Evolutionary conservation across 768 basidiomycete species (phyloP).

Genomic region (Tricholoma sp.): DNA sequence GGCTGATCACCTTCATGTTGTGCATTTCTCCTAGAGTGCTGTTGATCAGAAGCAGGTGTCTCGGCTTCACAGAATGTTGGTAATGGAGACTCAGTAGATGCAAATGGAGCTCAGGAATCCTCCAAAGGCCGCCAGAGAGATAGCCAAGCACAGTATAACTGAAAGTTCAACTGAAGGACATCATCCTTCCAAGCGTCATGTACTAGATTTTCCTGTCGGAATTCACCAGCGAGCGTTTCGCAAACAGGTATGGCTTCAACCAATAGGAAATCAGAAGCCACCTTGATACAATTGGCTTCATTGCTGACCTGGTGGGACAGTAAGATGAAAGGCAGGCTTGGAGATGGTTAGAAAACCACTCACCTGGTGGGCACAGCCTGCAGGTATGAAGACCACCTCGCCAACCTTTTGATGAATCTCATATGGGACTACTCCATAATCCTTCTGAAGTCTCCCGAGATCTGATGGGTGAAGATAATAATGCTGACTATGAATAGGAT

Average conservation of each 20-base stretch:
- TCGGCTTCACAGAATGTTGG: too few species aligned
- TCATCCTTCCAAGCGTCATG: constrained; percentile 91
- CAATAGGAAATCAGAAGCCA: constrained; percentile 89
- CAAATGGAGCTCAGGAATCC: neutral
- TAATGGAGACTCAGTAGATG: too few species aligned
- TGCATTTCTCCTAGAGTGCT: neutral
- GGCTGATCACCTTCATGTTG: neutral
- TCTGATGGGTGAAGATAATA: constrained; percentile 66
- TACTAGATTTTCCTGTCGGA: constrained; percentile 79
- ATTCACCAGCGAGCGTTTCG: constrained; percentile 78
- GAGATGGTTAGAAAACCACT: constrained; percentile 21
- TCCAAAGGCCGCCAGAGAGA: neutral
- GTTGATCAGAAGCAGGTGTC: neutral
- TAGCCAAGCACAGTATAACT: neutral
- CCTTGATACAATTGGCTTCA: constrained; percentile 87
- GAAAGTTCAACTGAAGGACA: constrained; percentile 60
- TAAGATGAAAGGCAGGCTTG: neutral
- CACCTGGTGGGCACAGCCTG: constrained; percentile 84
- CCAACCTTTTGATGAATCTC: constrained; percentile 85
- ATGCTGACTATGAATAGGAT: constrained; percentile 87
- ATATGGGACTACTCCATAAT: constrained; percentile 68
- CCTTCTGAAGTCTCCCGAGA: constrained; percentile 57
- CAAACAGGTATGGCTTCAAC: constrained; percentile 86
- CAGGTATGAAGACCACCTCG: constrained; percentile 94
- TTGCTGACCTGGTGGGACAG: constrained; percentile 75